These are phyloP conservation scores for Quercus berberidifolia DNA, from an alignment of 306 rosid species.

Conservation along the genomic window DNA sequence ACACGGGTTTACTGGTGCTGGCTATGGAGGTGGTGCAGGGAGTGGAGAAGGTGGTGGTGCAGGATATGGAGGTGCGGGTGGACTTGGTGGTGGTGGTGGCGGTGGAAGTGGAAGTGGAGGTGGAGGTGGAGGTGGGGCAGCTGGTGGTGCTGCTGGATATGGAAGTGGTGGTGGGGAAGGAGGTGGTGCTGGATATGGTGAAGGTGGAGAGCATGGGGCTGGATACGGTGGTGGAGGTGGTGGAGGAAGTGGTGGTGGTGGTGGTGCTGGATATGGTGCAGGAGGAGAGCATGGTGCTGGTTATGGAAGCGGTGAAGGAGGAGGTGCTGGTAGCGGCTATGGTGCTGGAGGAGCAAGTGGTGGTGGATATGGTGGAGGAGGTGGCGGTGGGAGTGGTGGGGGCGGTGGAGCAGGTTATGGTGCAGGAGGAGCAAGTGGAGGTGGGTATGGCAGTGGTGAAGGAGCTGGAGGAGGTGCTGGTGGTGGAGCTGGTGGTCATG, in stretches of 20 bases:
- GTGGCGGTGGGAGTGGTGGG: slow-evolving; percentile 31
- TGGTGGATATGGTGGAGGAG: slow-evolving; percentile 35
- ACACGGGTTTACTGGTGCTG: slow-evolving; percentile 13
- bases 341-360: slow-evolving; percentile 32
- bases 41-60: slow-evolving; percentile 21
- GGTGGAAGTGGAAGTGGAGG: slow-evolving; percentile 40
- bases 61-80: background rate
- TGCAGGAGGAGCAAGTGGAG: slow-evolving; percentile 39
- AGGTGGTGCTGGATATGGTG: slow-evolving; percentile 17
- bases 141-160: slow-evolving; percentile 27
- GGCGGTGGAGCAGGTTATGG: slow-evolving; percentile 27
- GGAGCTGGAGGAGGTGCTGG: slow-evolving; percentile 30
- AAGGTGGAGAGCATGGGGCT: background rate
- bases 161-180: slow-evolving; percentile 31
- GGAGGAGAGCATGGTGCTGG: slow-evolving; percentile 22
- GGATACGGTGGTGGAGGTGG: too few relatives aligned
- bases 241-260: too few relatives aligned
- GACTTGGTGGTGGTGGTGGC: slow-evolving; percentile 26
- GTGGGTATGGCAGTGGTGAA: slow-evolving; percentile 40
- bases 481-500: slow-evolving; percentile 13
- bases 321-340: slow-evolving; percentile 18
- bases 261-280: background rate
- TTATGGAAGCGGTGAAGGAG: slow-evolving; percentile 25
- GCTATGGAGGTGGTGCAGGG: slow-evolving; percentile 26
- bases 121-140: slow-evolving; percentile 29